phyloP scores from a whole-genome alignment of 345 rosid species.

The Citrus maxima region DNA sequence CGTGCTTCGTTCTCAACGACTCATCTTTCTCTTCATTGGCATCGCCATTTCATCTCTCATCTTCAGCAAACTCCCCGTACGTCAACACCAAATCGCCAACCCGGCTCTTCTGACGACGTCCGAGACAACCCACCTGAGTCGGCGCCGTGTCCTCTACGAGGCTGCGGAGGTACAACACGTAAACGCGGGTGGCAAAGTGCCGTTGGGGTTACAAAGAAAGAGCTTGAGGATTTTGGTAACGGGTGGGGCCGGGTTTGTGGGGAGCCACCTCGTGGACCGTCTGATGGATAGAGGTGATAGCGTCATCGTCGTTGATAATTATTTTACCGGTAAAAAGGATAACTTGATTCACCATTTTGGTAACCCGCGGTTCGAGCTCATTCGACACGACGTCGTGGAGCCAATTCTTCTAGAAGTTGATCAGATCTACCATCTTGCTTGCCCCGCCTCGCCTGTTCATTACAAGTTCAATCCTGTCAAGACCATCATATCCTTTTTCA shows the following conservation, averaged over 20 bases:
- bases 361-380: conserved; percentile 72
- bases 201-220: conserved; percentile 55
- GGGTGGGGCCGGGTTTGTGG: conserved; percentile 89
- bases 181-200: conserved; percentile 40
- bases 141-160: conserved; percentile 32
- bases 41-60: conserved; percentile 54
- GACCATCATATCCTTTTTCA: conserved; percentile 73
- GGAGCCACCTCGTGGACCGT: conserved; percentile 89
- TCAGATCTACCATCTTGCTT: conserved; percentile 90
- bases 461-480: conserved; percentile 91
- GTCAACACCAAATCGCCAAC: conserved; percentile 8
- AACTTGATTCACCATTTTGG: conserved; percentile 71
- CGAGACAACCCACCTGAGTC: conserved; percentile 13
- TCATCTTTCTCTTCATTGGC: conserved; percentile 54
- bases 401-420: conserved; percentile 81
- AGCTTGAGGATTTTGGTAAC: conserved; percentile 64
- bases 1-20: conserved; percentile 51
- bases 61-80: conserved; percentile 46
- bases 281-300: conserved; percentile 70
- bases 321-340: conserved; percentile 77
- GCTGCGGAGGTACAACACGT: background rate
- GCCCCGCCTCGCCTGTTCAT: conserved; percentile 89
- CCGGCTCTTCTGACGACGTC: background rate
- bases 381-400: conserved; percentile 77
- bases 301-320: conserved; percentile 77